phyloP scores from a whole-genome alignment of 257 asterid species.

The Gardenia jasminoides region DNA sequence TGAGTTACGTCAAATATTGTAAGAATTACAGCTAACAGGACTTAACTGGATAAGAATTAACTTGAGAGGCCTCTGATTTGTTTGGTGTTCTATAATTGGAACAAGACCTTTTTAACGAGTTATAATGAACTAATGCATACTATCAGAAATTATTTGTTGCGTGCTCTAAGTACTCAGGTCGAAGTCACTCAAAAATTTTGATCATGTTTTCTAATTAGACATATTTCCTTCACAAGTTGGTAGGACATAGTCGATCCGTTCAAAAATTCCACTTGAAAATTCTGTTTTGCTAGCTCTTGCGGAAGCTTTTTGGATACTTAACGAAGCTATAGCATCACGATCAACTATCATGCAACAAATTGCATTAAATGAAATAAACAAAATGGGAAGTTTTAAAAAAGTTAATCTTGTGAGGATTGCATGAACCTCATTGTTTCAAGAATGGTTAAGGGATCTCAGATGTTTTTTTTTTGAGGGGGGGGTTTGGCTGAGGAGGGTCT shows the following conservation, averaged over 20 bases:
- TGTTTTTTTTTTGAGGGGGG: no score
- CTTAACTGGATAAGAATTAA: no score
- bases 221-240: not conserved
- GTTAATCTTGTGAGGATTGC: not conserved
- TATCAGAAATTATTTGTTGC: no score
- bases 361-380: constrained; percentile 26
- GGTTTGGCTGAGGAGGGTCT: not conserved
- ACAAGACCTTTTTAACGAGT: not conserved
- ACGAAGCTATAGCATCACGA: constrained; percentile 25
- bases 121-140: not conserved
- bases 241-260: not conserved
- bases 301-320: constrained; percentile 10
- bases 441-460: no score
- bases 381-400: constrained; percentile 6
- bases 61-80: no score
- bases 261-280: not conserved
- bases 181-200: not conserved
- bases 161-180: not conserved
- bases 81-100: not conserved
- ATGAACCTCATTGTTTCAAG: not conserved
- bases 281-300: not conserved
- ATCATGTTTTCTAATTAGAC: not conserved
- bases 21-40: no score
- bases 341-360: constrained; percentile 29
- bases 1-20: no score